phyloP scores from a whole-genome alignment of 805 yeast species.

The Candida alai region DNA sequence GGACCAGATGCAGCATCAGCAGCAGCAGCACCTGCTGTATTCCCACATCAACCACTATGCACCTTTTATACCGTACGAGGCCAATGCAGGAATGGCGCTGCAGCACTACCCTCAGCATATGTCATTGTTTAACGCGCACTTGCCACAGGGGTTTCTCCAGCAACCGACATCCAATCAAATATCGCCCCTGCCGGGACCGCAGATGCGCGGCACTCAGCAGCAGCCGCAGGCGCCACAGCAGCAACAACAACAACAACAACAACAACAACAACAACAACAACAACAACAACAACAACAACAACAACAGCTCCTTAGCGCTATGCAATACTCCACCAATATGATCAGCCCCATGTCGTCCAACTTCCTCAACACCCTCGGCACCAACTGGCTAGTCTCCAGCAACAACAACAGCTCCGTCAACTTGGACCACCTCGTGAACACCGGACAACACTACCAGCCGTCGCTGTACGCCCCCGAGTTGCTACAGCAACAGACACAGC shows the following conservation, averaged over 20 bases:
- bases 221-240: no score
- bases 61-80: conserved; percentile 23
- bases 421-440: conserved; percentile 1
- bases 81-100: conserved; percentile 11
- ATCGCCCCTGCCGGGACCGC: conserved; percentile 7
- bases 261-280: conserved; percentile 3
- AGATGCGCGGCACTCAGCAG: conserved; percentile 6
- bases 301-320: conserved; percentile 3
- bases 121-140: conserved; percentile 2
- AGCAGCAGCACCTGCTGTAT: conserved; percentile 8
- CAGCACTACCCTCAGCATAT: conserved; percentile 12
- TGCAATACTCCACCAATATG: conserved; percentile 2
- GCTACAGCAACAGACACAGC: background rate
- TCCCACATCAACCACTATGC: conserved; percentile 26
- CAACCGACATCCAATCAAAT: conserved; percentile 2
- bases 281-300: conserved; percentile 3
- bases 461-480: background rate
- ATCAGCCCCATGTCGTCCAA: conserved; percentile 1
- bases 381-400: conserved; percentile 1
- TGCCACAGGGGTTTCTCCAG: conserved; percentile 1
- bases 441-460: conserved; percentile 5
- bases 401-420: conserved; percentile 4
- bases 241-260: conserved; percentile 9
- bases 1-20: conserved; percentile 1
- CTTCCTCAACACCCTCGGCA: conserved; percentile 2